Conservation (phyloP, 768 basidiomycete species). For the Hydnomerulius pinastri region DNA sequence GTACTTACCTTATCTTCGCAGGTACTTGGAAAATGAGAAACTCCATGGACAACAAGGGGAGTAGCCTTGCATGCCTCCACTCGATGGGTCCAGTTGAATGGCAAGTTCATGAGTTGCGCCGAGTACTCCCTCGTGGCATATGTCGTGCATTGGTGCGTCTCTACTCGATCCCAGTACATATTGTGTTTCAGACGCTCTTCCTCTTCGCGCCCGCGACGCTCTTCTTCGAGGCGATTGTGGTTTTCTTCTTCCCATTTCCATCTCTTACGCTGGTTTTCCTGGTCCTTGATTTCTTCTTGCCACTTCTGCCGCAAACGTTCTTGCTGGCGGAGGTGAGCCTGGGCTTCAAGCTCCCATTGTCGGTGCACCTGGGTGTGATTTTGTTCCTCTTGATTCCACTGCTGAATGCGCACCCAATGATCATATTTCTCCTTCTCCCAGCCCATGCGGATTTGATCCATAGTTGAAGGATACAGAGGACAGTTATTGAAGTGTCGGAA, state of each 20-base stretch:
- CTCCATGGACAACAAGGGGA: constrained; percentile 23
- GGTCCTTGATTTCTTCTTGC: not conserved
- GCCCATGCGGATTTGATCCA: not conserved
- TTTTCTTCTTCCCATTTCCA: constrained; percentile 15
- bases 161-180: constrained; percentile 24
- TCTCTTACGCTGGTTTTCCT: constrained; percentile 1
- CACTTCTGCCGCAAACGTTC: not conserved
- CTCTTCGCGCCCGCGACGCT: constrained; percentile 18
- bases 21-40: constrained; percentile 12
- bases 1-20: constrained; percentile 25
- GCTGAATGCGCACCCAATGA: not conserved
- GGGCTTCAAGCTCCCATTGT: constrained; percentile 7
- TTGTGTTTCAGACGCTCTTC: constrained; percentile 24
- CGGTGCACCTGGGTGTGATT: not conserved
- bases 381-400: constrained; percentile 6
- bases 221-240: constrained; percentile 9
- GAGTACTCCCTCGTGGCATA: constrained; percentile 32
- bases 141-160: constrained; percentile 23
- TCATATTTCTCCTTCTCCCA: constrained; percentile 8
- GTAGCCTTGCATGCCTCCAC: constrained; percentile 25
- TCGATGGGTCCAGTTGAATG: constrained; percentile 15
- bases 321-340: not conserved
- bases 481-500: constrained; percentile 2
- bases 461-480: constrained; percentile 5
- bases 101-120: constrained; percentile 32